A percentile compares a stretch with the other conserved stretches of the same genome.
Evolutionary conservation across 805 yeast species (phyloP).

Genomic region (Candida sakaeoensis): DNA sequence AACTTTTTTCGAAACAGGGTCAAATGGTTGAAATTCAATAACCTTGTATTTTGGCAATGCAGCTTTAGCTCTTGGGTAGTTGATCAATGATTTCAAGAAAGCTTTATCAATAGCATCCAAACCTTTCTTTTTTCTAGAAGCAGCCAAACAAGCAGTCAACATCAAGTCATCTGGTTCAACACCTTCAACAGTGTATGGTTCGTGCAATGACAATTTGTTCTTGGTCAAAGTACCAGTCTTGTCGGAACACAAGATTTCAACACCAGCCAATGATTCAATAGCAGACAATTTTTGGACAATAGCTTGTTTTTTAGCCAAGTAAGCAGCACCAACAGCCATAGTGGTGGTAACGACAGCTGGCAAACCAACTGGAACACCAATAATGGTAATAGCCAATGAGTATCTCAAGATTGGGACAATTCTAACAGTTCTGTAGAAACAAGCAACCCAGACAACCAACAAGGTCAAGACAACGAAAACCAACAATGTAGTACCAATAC

Average conservation of each 20-base stretch:
- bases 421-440: constrained; percentile 87
- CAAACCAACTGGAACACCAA: constrained; percentile 98
- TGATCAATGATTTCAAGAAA: constrained; percentile 84
- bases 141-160: constrained; percentile 97
- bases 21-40: constrained; percentile 94
- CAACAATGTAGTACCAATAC: constrained; percentile 90
- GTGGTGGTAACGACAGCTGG: constrained; percentile 98
- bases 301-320: constrained; percentile 95
- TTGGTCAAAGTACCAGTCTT: constrained; percentile 97
- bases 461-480: constrained; percentile 85
- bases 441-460: constrained; percentile 86
- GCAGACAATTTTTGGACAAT: constrained; percentile 96
- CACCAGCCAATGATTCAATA: constrained; percentile 96
- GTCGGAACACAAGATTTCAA: constrained; percentile 95
- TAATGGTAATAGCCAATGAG: constrained; percentile 92
- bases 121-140: constrained; percentile 97
- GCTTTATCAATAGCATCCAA: constrained; percentile 97
- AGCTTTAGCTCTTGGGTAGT: constrained; percentile 88
- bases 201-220: constrained; percentile 92
- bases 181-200: constrained; percentile 97
- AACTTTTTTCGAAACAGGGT: constrained; percentile 96
- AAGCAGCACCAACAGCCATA: constrained; percentile 99
- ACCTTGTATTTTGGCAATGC: constrained; percentile 93
- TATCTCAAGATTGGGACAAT: constrained; percentile 86
- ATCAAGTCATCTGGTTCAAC: constrained; percentile 93